phyloP scores from a whole-genome alignment of 257 asterid species.

The Solanum etuberosum region DNA sequence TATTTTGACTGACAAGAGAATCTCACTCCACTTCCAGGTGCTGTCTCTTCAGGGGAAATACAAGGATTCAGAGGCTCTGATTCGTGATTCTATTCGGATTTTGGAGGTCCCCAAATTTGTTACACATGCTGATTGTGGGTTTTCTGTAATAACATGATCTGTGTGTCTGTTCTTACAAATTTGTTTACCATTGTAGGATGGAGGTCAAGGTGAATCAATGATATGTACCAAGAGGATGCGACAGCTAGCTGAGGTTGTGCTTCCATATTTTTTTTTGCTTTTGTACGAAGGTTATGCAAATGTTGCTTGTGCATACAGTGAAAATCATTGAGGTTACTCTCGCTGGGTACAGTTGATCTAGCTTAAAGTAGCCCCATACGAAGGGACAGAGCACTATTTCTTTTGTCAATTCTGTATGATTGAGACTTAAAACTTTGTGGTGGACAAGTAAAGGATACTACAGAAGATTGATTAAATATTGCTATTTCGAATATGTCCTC shows the following conservation, averaged over 20 bases:
- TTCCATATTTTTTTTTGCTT: constrained; percentile 2
- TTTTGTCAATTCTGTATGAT: neutral
- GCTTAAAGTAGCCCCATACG: neutral
- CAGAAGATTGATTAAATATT: neutral
- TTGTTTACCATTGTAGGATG: constrained; percentile 43
- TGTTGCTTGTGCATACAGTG: neutral
- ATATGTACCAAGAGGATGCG: constrained; percentile 63
- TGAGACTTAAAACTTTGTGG: neutral
- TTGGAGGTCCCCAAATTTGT: constrained; percentile 52
- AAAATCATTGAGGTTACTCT: neutral
- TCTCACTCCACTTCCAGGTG: constrained; percentile 37
- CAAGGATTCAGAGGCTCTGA: constrained; percentile 65
- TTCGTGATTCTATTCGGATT: constrained; percentile 54
- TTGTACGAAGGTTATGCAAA: neutral
- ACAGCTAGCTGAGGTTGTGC: constrained; percentile 66
- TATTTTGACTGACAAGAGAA: neutral
- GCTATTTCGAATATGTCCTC: neutral
- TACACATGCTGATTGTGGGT: constrained; percentile 5
- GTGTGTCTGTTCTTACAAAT: constrained; percentile 8
- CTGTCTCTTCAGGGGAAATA: constrained; percentile 59
- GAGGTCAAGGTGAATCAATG: constrained; percentile 58
- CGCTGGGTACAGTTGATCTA: neutral
- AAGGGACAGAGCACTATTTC: neutral
- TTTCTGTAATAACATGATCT: neutral
- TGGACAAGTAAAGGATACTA: neutral